Evolutionary conservation across 2,329 filamentous ascomycete species (phyloP), one percentile per base, ranked within the genome.

Genomic region (Paecilomyces niveus): DNA sequence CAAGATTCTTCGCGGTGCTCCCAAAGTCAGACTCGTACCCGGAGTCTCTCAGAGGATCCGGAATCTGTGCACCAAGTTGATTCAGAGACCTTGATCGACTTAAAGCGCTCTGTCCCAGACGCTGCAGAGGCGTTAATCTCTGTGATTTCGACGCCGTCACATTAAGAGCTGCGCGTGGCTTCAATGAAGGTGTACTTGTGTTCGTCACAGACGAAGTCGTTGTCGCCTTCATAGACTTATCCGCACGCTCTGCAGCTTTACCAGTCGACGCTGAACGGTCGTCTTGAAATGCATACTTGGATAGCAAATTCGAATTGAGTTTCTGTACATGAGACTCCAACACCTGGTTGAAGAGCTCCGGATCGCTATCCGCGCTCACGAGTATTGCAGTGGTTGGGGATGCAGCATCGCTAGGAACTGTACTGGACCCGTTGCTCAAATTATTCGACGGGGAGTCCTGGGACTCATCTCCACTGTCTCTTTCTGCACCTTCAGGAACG

Each of bases 51-150:
- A 49, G 32, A 11, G 18, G 29, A 11, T 3, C 53, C 18, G 32
- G 29, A 64, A 2, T 32, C 55, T 3, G 67, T 59, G 53, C 67
- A 57, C 49, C 63, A 18, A 66, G 61, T 22, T 58, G 67, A 63
- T 64, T 74, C 63, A 70, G 69, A 53, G 68, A 78, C 59, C 62
- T 72, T 57, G 72, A 76, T 55, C 66, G 74, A 61, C 62, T 70
- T 54, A 74, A 68, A 21, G 75, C 76, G 33, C 62, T 68, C n/a
- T 73, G 71, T 6, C 74, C 72, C 54, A 78, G 62, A 22, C 76
- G 70, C 58, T 78, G 73, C 53, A 78, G 63, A 7, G 76, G 74
- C 0, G 75, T 78, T 54, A 75, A 60, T 15, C 69, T 65, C 45
- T 61, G 58, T 13, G 62, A 62, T 26, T 62, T 63, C 39, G n/a